Evolutionary conservation across 495 filamentous ascomycete genomes (phyloP).

Genomic region (Peziza echinospora): DNA sequence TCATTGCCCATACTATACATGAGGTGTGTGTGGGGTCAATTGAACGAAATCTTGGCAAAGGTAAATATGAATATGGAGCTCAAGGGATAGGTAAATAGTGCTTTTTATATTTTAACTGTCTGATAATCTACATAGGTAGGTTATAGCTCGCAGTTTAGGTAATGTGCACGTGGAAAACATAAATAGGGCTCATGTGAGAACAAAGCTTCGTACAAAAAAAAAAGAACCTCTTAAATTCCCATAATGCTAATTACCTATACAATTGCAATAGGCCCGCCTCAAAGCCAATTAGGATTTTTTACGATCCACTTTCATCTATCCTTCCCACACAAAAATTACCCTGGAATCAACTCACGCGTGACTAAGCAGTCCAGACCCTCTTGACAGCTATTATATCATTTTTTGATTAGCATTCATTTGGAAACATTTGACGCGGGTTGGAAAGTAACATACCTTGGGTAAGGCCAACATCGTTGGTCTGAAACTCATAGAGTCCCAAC

Average conservation of each 20-base stretch:
- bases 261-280: not conserved
- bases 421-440: not conserved
- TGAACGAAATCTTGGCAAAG: too few species aligned
- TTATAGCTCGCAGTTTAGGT: too few species aligned
- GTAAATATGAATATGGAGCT: too few species aligned
- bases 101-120: too few species aligned
- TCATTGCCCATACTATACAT: too few species aligned
- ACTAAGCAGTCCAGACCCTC: conserved; percentile 18
- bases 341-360: not conserved
- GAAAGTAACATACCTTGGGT: conserved; percentile 36
- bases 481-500: conserved; percentile 87
- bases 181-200: too few species aligned
- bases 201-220: not conserved
- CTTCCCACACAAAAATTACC: not conserved
- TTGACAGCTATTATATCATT: conserved; percentile 5
- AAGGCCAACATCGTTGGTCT: conserved; percentile 95
- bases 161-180: too few species aligned
- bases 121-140: too few species aligned
- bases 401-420: not conserved
- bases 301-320: conserved; percentile 2
- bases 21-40: too few species aligned
- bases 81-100: too few species aligned
- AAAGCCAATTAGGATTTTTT: not conserved
- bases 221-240: not conserved
- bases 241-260: not conserved